Percentiles rank a stretch among this genome's conserved stretches.
Conservation (phyloP, 1,284 basidiomycete species). For the Apiotrichum sp. region DNA sequence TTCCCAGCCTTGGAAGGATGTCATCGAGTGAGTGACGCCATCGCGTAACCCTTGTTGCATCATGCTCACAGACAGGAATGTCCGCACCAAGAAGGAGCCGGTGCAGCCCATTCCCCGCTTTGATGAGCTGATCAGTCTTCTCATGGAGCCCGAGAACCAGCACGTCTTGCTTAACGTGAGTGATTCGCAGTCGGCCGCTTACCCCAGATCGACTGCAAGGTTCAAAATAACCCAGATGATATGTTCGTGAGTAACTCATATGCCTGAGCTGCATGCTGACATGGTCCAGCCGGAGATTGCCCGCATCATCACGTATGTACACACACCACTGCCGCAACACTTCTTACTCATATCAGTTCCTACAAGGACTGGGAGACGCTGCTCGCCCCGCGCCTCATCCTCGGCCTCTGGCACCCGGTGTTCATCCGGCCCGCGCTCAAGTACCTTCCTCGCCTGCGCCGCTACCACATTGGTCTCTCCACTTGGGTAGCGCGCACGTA, state of each 20-base stretch:
- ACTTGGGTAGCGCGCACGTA: conserved; percentile 66
- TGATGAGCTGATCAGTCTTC: conserved; percentile 67
- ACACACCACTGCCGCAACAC: conserved; percentile 9
- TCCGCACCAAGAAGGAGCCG: conserved; percentile 77
- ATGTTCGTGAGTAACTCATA: conserved; percentile 56
- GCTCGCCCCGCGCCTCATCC: conserved; percentile 80
- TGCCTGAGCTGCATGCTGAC: conserved; percentile 11
- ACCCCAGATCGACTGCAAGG: conserved; percentile 73
- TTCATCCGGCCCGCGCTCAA: conserved; percentile 74
- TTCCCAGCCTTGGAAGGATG: conserved; percentile 46
- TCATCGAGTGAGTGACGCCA: conserved; percentile 38
- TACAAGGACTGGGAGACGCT: conserved; percentile 70
- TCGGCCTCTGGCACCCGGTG: conserved; percentile 85
- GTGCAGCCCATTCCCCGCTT: conserved; percentile 84
- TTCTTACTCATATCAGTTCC: conserved; percentile 23
- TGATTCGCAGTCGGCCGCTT: conserved; percentile 19
- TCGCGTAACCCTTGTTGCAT: background rate
- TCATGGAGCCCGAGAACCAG: conserved; percentile 59
- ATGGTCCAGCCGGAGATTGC: conserved; percentile 64
- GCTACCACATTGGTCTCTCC: conserved; percentile 79
- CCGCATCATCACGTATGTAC: conserved; percentile 55
- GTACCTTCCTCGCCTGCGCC: conserved; percentile 65
- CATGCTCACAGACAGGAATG: conserved; percentile 49
- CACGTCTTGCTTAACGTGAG: conserved; percentile 75
- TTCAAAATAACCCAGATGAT: conserved; percentile 81